Conservation (phyloP, 2,329 filamentous ascomycete species). For the Elsinoe australis region DNA sequence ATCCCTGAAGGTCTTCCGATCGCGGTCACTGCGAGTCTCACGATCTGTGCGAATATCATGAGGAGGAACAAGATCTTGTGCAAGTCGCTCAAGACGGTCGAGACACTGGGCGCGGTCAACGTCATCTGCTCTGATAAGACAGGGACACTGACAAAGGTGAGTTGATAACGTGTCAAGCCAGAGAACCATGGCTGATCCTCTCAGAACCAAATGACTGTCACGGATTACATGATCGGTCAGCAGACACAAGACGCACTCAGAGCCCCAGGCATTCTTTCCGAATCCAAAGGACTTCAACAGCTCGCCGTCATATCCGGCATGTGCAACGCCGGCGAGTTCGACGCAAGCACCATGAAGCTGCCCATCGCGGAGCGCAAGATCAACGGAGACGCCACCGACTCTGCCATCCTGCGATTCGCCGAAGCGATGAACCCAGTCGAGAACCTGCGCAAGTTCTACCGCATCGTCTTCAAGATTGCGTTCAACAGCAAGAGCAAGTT, state of each 20-base stretch:
- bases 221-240: conserved; percentile 56
- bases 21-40: conserved; percentile 58
- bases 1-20: conserved; percentile 58
- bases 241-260: conserved; percentile 43
- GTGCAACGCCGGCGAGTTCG: conserved; percentile 70
- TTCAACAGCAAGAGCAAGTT: conserved; percentile 84
- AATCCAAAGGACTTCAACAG: conserved; percentile 43
- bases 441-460: conserved; percentile 56
- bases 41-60: conserved; percentile 71
- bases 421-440: conserved; percentile 56
- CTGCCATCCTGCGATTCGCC: conserved; percentile 64
- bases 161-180: neutral
- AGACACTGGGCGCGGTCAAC: conserved; percentile 65
- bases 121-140: conserved; percentile 74
- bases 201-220: conserved; percentile 65
- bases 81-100: conserved; percentile 72
- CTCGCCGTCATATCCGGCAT: conserved; percentile 56
- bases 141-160: conserved; percentile 53
- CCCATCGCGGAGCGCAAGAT: conserved; percentile 57
- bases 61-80: conserved; percentile 67
- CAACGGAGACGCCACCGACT: conserved; percentile 69
- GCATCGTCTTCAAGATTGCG: conserved; percentile 57
- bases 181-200: neutral
- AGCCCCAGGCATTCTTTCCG: conserved; percentile 38
- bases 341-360: conserved; percentile 53